Evolutionary conservation across 129 eudicot genomes (phyloP).

Genomic region (Helichrysum umbraculigerum): DNA sequence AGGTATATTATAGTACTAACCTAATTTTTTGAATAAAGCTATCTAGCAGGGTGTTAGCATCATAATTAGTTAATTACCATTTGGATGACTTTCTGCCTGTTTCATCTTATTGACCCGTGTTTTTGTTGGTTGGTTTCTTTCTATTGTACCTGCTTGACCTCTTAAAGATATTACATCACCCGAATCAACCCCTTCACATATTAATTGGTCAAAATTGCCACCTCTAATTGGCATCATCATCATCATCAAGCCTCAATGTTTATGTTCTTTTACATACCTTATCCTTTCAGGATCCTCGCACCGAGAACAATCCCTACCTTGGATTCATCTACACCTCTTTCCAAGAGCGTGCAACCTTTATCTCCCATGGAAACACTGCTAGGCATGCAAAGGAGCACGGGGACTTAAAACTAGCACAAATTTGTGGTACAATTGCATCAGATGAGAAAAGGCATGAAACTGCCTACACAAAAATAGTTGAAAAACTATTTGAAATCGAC

Average conservation of each 20-base stretch:
- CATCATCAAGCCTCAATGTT: background rate
- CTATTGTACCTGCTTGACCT: background rate
- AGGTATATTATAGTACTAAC: background rate
- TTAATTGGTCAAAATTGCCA: background rate
- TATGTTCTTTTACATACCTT: background rate
- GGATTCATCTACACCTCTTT: conserved; percentile 91
- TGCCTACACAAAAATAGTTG: conserved; percentile 90
- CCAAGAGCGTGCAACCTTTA: conserved; percentile 89
- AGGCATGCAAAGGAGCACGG: conserved; percentile 76
- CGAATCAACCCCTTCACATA: background rate
- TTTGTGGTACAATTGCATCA: conserved; percentile 87
- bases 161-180: background rate
- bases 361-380: conserved; percentile 95
- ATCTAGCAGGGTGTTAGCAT: background rate
- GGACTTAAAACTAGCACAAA: conserved; percentile 72
- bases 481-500: conserved; percentile 84
- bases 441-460: conserved; percentile 95
- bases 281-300: conserved; percentile 65
- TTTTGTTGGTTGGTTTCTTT: background rate
- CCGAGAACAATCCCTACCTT: conserved; percentile 86
- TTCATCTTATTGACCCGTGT: background rate
- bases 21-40: background rate
- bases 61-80: background rate
- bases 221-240: background rate
- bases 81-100: background rate